Conservation (phyloP, 2,329 filamentous ascomycete species). For the Thielaviopsis euricoi region DNA sequence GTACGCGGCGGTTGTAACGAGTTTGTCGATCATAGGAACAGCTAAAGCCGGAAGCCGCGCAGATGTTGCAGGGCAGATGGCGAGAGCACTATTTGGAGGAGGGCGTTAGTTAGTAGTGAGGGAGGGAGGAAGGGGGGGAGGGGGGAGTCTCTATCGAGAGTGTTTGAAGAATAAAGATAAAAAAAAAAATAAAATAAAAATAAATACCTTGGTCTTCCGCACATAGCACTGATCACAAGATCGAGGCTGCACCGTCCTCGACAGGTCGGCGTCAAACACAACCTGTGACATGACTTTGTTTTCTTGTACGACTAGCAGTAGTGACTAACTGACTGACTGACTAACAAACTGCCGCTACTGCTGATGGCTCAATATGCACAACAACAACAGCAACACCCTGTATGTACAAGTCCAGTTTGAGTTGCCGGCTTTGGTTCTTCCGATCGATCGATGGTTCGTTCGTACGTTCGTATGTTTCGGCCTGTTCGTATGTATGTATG, state of each 20-base stretch:
- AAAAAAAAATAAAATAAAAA: not conserved
- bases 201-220: not conserved
- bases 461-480: no score
- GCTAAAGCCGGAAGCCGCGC: not conserved
- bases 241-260: not conserved
- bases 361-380: no score
- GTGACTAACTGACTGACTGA: no score
- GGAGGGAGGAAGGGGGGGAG: no score
- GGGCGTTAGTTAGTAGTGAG: not conserved
- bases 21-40: not conserved
- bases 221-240: not conserved
- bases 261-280: not conserved
- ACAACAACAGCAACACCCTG: no score
- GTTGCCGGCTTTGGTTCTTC: no score
- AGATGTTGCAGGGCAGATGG: not conserved
- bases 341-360: no score
- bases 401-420: no score
- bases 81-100: not conserved
- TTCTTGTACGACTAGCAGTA: no score
- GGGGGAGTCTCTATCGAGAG: no score
- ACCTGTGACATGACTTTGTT: not conserved
- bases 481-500: no score
- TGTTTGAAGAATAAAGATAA: not conserved
- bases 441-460: no score
- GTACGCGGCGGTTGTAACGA: not conserved